Conservation (phyloP, 306 rosid genomes). For the Fagus crenata region DNA sequence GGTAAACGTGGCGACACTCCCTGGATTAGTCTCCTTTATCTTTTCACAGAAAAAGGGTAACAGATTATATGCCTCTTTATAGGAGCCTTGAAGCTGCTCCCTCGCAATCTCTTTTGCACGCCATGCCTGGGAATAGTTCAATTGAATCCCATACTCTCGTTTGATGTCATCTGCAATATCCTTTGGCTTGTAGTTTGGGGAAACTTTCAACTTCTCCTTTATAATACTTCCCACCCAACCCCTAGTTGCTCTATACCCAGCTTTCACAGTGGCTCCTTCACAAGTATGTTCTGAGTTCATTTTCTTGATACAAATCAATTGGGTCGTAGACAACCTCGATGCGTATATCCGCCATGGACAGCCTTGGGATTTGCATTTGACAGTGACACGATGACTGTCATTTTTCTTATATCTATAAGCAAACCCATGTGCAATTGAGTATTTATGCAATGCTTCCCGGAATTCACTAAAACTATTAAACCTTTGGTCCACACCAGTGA, state of each 20-base stretch:
- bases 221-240: slow-evolving; percentile 99
- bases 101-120: slow-evolving; percentile 97
- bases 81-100: slow-evolving; percentile 96
- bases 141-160: slow-evolving; percentile 88
- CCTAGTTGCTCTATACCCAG: slow-evolving; percentile 94
- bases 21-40: slow-evolving; percentile 91
- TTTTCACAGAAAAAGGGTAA: slow-evolving; percentile 83
- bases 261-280: slow-evolving; percentile 89
- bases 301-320: slow-evolving; percentile 88
- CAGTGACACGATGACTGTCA: slow-evolving; percentile 94
- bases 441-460: slow-evolving; percentile 92
- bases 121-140: slow-evolving; percentile 98
- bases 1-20: slow-evolving; percentile 79
- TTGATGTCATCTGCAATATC: slow-evolving; percentile 90
- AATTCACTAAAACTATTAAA: slow-evolving; percentile 88
- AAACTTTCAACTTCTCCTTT: slow-evolving; percentile 86
- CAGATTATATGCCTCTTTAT: slow-evolving; percentile 89
- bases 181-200: slow-evolving; percentile 95
- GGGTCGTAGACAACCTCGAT: slow-evolving; percentile 84
- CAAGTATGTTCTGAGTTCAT: slow-evolving; percentile 80
- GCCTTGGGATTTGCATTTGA: slow-evolving; percentile 87
- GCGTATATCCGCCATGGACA: slow-evolving; percentile 99
- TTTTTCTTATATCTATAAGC: slow-evolving; percentile 91
- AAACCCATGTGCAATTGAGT: slow-evolving; percentile 92
- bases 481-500: slow-evolving; percentile 94